Conservation (phyloP, 352 stramenopile species). For the Peronospora belbahrii region DNA sequence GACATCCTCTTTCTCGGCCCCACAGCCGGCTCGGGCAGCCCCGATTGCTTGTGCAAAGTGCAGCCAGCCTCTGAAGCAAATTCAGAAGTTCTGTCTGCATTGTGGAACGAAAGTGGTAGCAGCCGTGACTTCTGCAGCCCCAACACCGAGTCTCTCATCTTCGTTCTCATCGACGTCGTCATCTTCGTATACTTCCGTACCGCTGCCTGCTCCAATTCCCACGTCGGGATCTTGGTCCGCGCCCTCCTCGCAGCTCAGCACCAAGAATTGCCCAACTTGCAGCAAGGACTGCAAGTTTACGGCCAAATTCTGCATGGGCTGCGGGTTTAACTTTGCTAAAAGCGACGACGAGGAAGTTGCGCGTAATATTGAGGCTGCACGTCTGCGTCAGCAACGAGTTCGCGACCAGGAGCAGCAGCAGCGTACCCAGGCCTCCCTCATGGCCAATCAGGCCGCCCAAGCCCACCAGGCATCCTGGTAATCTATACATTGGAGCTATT, state of each 20-base stretch:
- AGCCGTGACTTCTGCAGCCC: slow-evolving; percentile 8
- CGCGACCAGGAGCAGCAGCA: slow-evolving; percentile 57
- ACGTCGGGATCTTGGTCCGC: slow-evolving; percentile 31
- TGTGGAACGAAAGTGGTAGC: slow-evolving; percentile 53
- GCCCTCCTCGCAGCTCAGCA: slow-evolving; percentile 25
- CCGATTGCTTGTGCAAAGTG: slow-evolving; percentile 37
- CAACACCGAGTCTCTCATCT: slow-evolving; percentile 14
- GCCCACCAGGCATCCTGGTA: slow-evolving; percentile 36
- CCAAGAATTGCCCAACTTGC: slow-evolving; percentile 61
- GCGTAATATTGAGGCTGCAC: slow-evolving; percentile 59
- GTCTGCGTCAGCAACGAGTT: slow-evolving; percentile 35
- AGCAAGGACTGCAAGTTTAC: slow-evolving; percentile 62
- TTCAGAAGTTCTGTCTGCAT: slow-evolving; percentile 73
- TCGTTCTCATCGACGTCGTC: slow-evolving; percentile 19
- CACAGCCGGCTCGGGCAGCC: slow-evolving; percentile 9
- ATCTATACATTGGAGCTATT: background rate
- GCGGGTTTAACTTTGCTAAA: slow-evolving; percentile 71
- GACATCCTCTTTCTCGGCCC: slow-evolving; percentile 18
- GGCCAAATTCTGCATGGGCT: slow-evolving; percentile 78
- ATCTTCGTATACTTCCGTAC: slow-evolving; percentile 36
- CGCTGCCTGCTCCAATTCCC: slow-evolving; percentile 51
- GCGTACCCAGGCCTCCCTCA: slow-evolving; percentile 54
- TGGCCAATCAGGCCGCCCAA: slow-evolving; percentile 53
- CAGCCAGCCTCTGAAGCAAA: slow-evolving; percentile 39
- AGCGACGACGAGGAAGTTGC: slow-evolving; percentile 74